Evolutionary conservation across 352 stramenopile genomes (phyloP).

Genomic region (Pythium grandisporangium): DNA sequence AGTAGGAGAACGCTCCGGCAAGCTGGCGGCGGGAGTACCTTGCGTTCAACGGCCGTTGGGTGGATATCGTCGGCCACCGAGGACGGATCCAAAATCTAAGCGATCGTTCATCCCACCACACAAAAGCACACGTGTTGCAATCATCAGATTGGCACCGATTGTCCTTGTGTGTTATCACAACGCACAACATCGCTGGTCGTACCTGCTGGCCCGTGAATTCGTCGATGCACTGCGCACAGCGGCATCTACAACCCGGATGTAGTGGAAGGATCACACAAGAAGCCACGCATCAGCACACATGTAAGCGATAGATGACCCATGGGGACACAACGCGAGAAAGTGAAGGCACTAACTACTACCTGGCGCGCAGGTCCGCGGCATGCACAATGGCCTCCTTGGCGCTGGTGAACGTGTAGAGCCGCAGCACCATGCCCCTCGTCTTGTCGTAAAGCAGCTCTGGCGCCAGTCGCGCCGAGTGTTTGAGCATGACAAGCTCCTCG

Average conservation of each 20-base stretch:
- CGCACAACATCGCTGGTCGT: too few relatives aligned
- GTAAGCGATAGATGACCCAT: too few relatives aligned
- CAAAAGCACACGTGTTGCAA: too few relatives aligned
- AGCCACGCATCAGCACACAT: not conserved
- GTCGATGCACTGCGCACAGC: slow-evolving; percentile 80
- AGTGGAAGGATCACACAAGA: slow-evolving; percentile 1
- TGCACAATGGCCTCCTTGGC: slow-evolving; percentile 73
- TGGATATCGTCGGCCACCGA: slow-evolving; percentile 69
- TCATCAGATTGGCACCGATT: too few relatives aligned
- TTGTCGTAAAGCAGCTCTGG: slow-evolving; percentile 77
- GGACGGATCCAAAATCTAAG: slow-evolving; percentile 63
- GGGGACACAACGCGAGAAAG: too few relatives aligned
- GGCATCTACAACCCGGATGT: too few relatives aligned
- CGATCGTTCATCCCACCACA: too few relatives aligned
- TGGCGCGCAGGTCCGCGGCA: slow-evolving; percentile 58
- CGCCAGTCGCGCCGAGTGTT: slow-evolving; percentile 53
- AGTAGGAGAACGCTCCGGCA: too few relatives aligned
- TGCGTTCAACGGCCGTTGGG: slow-evolving; percentile 75
- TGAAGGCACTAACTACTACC: slow-evolving; percentile 17
- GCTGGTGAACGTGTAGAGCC: slow-evolving; percentile 55
- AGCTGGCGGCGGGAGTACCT: slow-evolving; percentile 36
- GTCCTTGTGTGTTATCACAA: too few relatives aligned
- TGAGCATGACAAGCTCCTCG: slow-evolving; percentile 70
- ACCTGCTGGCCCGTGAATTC: slow-evolving; percentile 83
- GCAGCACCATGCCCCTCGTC: slow-evolving; percentile 70